Conservation (phyloP, 2,329 filamentous ascomycete genomes). For the Drechslera avenae region DNA sequence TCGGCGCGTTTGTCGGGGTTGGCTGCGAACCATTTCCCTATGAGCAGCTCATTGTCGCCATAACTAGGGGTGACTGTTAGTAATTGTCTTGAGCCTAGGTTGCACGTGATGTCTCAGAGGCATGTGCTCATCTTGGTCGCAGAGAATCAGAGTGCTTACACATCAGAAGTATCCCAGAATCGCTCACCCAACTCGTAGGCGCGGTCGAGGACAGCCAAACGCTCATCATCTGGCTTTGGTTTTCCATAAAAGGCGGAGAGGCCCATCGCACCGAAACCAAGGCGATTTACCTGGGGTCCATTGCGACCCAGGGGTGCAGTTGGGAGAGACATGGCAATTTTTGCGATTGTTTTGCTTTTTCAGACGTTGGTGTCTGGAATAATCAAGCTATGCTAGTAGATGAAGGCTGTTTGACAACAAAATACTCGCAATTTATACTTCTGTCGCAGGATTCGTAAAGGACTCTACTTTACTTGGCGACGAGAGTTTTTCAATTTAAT, state of each 20-base stretch:
- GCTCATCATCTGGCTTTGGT: conserved; percentile 57
- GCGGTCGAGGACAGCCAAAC: conserved; percentile 58
- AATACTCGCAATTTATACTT: neutral
- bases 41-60: conserved; percentile 43
- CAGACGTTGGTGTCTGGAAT: neutral
- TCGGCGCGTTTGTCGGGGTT: conserved; percentile 49
- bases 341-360: neutral
- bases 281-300: conserved; percentile 56
- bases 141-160: conserved; percentile 18
- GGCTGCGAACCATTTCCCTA: conserved; percentile 44
- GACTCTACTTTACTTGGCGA: too few species aligned
- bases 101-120: neutral
- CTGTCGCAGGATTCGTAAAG: neutral
- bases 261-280: conserved; percentile 63
- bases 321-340: conserved; percentile 43
- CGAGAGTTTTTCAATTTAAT: too few species aligned
- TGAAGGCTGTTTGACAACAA: neutral
- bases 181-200: conserved; percentile 57
- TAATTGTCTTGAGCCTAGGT: neutral
- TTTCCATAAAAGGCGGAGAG: conserved; percentile 54
- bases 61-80: conserved; percentile 15
- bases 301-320: conserved; percentile 58
- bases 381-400: neutral
- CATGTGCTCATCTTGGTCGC: conserved; percentile 12
- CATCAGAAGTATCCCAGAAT: conserved; percentile 35